Percentiles rank a stretch among this genome's conserved stretches.
These are phyloP conservation scores for Chrysosporium queenslandicum DNA, from an alignment of 2,329 filamentous ascomycete species.

Conservation along the genomic window DNA sequence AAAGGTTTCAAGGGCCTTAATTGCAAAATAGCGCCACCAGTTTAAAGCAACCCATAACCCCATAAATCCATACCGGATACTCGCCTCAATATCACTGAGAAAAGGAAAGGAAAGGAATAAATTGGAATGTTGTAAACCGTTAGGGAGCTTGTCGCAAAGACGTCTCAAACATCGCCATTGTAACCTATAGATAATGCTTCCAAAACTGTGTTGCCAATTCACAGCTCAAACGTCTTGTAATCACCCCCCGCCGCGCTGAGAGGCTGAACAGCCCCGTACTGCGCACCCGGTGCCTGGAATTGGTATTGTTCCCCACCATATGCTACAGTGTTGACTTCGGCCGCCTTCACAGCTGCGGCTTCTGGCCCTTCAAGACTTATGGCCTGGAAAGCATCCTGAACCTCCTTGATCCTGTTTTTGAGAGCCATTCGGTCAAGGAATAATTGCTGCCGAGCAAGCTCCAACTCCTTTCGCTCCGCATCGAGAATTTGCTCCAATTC, in stretches of 20 bases:
- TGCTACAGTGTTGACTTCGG: conserved; percentile 27
- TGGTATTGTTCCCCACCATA: conserved; percentile 32
- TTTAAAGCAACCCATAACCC: conserved; percentile 6
- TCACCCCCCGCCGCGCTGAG: conserved; percentile 34
- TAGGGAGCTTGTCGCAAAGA: background rate
- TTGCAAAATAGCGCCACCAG: conserved; percentile 8
- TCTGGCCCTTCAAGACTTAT: conserved; percentile 35
- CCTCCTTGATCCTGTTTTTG: conserved; percentile 73
- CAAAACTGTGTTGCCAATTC: conserved; percentile 14
- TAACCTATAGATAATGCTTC: background rate
- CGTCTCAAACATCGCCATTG: background rate
- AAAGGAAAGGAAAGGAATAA: conserved; percentile 1
- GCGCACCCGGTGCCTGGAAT: conserved; percentile 31
- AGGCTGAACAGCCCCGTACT: conserved; percentile 26
- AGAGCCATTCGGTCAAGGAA: conserved; percentile 88
- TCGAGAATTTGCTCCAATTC: conserved; percentile 91
- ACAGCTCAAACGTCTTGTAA: conserved; percentile 37
- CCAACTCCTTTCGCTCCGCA: conserved; percentile 83
- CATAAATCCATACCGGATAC: conserved; percentile 5
- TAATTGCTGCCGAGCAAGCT: conserved; percentile 81
- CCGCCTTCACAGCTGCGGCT: conserved; percentile 33
- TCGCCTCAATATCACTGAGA: conserved; percentile 6
- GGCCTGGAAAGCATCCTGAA: conserved; percentile 58
- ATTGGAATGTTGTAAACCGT: background rate
- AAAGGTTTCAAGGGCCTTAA: background rate